Evolutionary conservation across 2,329 filamentous ascomycete species (phyloP).

Genomic region (Domatiomyces globalis): DNA sequence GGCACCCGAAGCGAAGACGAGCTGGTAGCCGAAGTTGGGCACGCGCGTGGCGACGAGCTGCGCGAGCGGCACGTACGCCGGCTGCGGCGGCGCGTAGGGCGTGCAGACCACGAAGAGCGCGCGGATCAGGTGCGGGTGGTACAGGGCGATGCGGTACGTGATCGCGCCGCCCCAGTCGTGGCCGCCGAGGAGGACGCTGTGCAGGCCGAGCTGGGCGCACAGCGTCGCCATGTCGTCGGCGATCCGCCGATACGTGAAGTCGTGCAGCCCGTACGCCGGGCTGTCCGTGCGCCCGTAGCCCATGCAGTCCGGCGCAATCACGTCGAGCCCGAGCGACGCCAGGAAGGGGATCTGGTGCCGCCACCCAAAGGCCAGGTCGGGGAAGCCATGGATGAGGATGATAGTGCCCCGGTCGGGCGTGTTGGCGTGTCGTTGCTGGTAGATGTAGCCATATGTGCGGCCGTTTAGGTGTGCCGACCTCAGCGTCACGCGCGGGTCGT

Average conservation of each 20-base stretch:
- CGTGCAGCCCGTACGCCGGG: slow-evolving; percentile 40
- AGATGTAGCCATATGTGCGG: slow-evolving; percentile 52
- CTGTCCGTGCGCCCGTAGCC: slow-evolving; percentile 62
- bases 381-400: slow-evolving; percentile 61
- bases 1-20: slow-evolving; percentile 59
- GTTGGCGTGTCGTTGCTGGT: slow-evolving; percentile 32
- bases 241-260: slow-evolving; percentile 59
- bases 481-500: slow-evolving; percentile 53
- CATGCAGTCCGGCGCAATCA: slow-evolving; percentile 73
- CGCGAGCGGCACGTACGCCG: slow-evolving; percentile 42
- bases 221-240: slow-evolving; percentile 63
- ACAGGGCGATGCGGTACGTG: slow-evolving; percentile 60
- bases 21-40: slow-evolving; percentile 68
- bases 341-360: slow-evolving; percentile 74
- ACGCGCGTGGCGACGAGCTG: slow-evolving; percentile 42
- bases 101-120: slow-evolving; percentile 72
- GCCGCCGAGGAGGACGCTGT: slow-evolving; percentile 63
- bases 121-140: slow-evolving; percentile 56
- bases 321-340: slow-evolving; percentile 55
- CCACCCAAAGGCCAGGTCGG: slow-evolving; percentile 75
- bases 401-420: slow-evolving; percentile 36
- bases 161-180: slow-evolving; percentile 83
- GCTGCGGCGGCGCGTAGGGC: slow-evolving; percentile 48
- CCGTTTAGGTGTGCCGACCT: slow-evolving; percentile 51
- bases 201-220: slow-evolving; percentile 42